Evolutionary conservation across 257 asterid genomes (phyloP).

Genomic region (Lycium ferocissimum): DNA sequence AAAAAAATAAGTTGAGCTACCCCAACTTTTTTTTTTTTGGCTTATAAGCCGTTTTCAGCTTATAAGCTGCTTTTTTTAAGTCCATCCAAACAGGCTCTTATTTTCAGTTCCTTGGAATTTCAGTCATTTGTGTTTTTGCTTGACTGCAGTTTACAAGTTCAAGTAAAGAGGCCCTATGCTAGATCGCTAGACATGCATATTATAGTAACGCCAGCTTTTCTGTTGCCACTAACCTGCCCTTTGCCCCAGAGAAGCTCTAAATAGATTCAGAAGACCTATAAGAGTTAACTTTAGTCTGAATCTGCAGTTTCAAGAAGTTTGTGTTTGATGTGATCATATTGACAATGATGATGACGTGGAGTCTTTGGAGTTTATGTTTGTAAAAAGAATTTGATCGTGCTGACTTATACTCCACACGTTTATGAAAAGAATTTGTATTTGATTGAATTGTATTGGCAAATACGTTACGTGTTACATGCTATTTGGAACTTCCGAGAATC

Average conservation of each 20-base stretch:
- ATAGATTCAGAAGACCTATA: neutral
- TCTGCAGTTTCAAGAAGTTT: neutral
- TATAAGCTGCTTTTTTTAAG: too few relatives aligned
- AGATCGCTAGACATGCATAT: neutral
- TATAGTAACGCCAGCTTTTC: neutral
- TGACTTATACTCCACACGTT: neutral
- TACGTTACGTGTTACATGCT: neutral
- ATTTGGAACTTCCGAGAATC: neutral
- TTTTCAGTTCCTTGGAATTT: neutral
- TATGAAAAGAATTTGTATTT: neutral
- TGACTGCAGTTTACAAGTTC: neutral
- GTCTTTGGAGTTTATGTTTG: conserved; percentile 11
- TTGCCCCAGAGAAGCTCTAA: neutral
- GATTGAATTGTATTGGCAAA: neutral
- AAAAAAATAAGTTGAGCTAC: too few relatives aligned
- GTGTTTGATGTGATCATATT: neutral
- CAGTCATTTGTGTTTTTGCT: neutral
- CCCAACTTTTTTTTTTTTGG: too few relatives aligned
- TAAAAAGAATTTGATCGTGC: neutral
- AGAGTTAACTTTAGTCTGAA: neutral
- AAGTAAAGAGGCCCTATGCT: neutral
- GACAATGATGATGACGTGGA: neutral
- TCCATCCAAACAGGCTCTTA: too few relatives aligned
- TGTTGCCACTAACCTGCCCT: neutral
- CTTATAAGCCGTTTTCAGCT: too few relatives aligned